Base-by-base conservation (phyloP, 2,329 filamentous ascomycete species). In the Verticillium albo-atrum region DNA sequence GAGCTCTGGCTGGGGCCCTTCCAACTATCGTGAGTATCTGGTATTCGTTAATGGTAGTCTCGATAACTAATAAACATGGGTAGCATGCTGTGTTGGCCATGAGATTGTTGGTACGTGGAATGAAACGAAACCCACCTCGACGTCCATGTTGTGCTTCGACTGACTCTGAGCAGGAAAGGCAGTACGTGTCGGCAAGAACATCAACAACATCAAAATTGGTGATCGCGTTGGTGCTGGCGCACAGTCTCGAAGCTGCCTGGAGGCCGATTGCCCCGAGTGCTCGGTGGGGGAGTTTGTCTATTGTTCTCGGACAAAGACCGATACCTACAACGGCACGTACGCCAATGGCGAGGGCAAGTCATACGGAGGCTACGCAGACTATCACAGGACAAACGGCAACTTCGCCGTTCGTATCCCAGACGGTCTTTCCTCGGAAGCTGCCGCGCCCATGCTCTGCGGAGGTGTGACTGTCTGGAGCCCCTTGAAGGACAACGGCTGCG, bases 201-300 rank as follows among this genome's bases (percentile, higher is more conserved):
- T 89, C 57, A 86, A 80, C 14, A 77, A 76, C 35, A 76, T 87
- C 70, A 82, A 86, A 70, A 77, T 80, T 30, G 87, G 87, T 58
- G 77, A 88, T 68, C 81, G 85, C 9, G 87, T 90, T 42, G 88
- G 87, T 53, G 86, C 90, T n/a, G 87, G 87, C 42, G 86, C 88
- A 7, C 87, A 89, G 68, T 82, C 82, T 26, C 86, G 81, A 69
- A 84, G 86, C 28, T 90, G 87, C 73, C 79, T 87, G 32, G 55
- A 61, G 60, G 60, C 57, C 23, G 77, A 85, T 59, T 89, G 87
- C 77, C 80, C 82, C 61, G 80, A 87, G 67, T 90, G 88, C 77
- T 83, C 82, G 63, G 82, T 82, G 65, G 82, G 86, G 64, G 87
- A 88, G 65, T 86, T 89, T 74, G 88, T 86, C 52, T 89, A 89